Conservation (phyloP, 257 asterid genomes). For the Solanum neorickii region DNA sequence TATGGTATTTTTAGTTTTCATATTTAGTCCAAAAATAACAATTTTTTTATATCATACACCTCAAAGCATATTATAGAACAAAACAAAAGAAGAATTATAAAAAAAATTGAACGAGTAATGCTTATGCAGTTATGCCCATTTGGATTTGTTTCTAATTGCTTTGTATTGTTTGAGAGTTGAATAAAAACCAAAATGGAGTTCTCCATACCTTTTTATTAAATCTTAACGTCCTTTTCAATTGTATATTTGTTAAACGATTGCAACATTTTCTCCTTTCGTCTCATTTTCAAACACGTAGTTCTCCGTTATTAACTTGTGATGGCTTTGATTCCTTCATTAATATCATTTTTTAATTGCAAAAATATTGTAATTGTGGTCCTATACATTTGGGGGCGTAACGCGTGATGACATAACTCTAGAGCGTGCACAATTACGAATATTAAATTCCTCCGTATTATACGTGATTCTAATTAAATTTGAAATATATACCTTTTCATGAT, state of each 20-base stretch:
- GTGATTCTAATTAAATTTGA: background rate
- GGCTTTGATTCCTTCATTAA: background rate
- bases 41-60: background rate
- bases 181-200: background rate
- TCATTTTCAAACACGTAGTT: background rate
- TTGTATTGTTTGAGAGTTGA: background rate
- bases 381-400: background rate
- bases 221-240: background rate
- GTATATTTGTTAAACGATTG: background rate
- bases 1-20: background rate
- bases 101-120: background rate
- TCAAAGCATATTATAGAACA: background rate
- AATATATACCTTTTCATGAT: background rate
- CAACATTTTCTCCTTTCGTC: background rate
- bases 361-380: background rate
- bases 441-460: too few relatives aligned
- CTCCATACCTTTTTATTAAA: background rate
- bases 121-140: background rate
- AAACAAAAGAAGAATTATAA: too few relatives aligned
- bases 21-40: background rate
- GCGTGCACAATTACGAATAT: background rate
- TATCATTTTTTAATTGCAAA: too few relatives aligned
- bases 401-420: background rate
- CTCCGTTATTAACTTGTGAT: background rate
- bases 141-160: background rate